Evolutionary conservation across 345 rosid species (phyloP), one percentile per base, ranked within the genome.

Genomic region (Eutrema heterophyllum): DNA sequence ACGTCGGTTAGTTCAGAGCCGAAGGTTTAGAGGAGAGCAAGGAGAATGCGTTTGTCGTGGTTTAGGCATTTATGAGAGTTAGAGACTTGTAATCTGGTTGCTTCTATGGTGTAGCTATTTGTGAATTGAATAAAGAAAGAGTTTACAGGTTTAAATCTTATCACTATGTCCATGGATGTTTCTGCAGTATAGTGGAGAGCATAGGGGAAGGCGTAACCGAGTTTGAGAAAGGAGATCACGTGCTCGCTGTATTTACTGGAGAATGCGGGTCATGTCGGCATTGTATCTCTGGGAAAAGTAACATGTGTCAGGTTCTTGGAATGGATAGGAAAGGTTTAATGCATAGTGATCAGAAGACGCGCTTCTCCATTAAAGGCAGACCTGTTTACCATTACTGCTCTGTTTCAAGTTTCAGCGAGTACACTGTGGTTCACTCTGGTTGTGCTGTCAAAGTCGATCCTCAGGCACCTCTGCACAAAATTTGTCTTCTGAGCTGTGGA

Each of bases 401-500:
- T 0, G 92, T 94, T 78, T 91, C 98, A 6, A 94, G 98, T 83
- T 91, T 94, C 81, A 88, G 96, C 9, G 97, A 91, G 75, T 94
- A 88, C 74, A 89, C 93, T 0, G 96, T 94, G 38, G 98, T 94
- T 67, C 93, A 89, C 74, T 85, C 96, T 9, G 97, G 98, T 5
- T 89, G 96, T 83, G 96, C 98, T 66, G 95, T 88, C 61, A 94
- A 94, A 83, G 86, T 94, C 32, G 81, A 78, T 71, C 76, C 84
- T 14, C 5, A 27, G 10, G 98, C 86, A 5, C 96, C 97, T 75
- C 72, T 91, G 38, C 82, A 91, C 39, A 94, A 89, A 73, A 87
- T 94, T 39, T 91, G 98, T 85, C 87, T 88, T 8, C 86, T 94
- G 3, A 89, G 97, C 74, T 94, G 97, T 71, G 98, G 97, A 73